Evolutionary conservation across 2,329 filamentous ascomycete species (phyloP), one percentile per base, ranked within the genome.

Genomic region (Torrubiella hemipterigena): DNA sequence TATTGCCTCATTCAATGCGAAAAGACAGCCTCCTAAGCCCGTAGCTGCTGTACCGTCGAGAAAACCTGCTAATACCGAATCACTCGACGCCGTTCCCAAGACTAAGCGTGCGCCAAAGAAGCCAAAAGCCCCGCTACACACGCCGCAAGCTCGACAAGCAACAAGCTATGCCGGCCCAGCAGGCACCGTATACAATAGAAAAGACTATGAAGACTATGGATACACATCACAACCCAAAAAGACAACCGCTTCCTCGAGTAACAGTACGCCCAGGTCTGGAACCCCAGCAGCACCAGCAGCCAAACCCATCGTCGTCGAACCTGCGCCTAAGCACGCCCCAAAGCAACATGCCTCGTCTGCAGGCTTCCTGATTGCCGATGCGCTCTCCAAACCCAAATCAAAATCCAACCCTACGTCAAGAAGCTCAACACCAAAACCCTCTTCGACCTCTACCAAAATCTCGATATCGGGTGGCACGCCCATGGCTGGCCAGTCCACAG

Each of bases 331-430:
- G 7, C 55, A 69, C 29, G 63, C 64, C 7, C 58, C 61, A 26
- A 69, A 66, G 40, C 67, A 69, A 30, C 65, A 71, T 49, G 55
- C 67, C 46, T 49, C 59, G 19, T 80, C 81, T 8, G 68, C 77
- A 0, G 89, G 89, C 1, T 77, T 78, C 12, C 60, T 95, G 23
- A 84, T 94, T 33, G 91, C 84, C 0, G 89, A 96, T 38, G 62
- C 69, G 18, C 61, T 68, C 15, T 65, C 58, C 7, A 77, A 71
- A 39, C 63, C 45, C 6, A 77, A 78, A 43, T 51, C 65, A 28
- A 77, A 63, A 37, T 65, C 62, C 2, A 72, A 56, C 7, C 61
- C 69, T 1, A 50, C 42, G 10, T 70, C 69, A 3, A 57, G 67
- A n/a, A 64, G 59, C 19, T 65, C 67, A 2, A 73, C 66, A 0